Percentiles rank a stretch among this genome's conserved stretches.
phyloP scores from a whole-genome alignment of 164 flowering plant species.

The Vitis amurensis region DNA sequence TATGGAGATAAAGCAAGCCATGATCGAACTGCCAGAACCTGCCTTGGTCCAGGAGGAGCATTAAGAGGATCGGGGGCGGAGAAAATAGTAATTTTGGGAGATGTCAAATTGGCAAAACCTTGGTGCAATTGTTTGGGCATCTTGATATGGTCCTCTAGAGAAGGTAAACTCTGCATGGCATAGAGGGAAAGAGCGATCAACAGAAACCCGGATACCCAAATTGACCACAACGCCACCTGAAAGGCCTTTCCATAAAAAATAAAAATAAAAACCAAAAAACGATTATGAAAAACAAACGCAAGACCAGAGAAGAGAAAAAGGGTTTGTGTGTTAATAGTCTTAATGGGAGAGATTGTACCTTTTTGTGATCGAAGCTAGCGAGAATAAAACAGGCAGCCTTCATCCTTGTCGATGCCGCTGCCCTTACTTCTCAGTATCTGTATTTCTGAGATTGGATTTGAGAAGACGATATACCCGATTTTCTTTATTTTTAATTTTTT shows the following conservation, averaged over 20 bases:
- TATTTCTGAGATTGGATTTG: background rate
- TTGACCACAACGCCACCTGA: constrained; percentile 58
- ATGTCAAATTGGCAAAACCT: constrained; percentile 6
- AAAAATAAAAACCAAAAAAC: background rate
- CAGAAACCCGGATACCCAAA: constrained; percentile 82
- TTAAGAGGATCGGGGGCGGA: constrained; percentile 60
- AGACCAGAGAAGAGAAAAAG: background rate
- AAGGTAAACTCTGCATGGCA: constrained; percentile 57
- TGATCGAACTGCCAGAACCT: constrained; percentile 71
- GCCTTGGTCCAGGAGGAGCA: constrained; percentile 55
- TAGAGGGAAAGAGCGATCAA: constrained; percentile 71
- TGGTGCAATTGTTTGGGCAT: constrained; percentile 15
- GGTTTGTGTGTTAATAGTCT: too few species aligned
- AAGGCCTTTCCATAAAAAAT: constrained; percentile 30
- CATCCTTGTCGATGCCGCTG: too few species aligned
- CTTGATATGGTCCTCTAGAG: constrained; percentile 35
- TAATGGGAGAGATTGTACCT: too few species aligned
- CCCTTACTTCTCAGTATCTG: too few species aligned
- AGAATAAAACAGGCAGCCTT: too few species aligned
- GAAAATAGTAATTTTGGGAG: constrained; percentile 61
- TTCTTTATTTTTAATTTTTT: too few species aligned
- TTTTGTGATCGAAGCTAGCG: too few species aligned
- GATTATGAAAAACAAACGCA: background rate
- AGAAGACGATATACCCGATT: background rate
- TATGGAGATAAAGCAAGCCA: constrained; percentile 80